Conservation (phyloP, 192 early-diverging fungal species). For the Thamnidium elegans region DNA sequence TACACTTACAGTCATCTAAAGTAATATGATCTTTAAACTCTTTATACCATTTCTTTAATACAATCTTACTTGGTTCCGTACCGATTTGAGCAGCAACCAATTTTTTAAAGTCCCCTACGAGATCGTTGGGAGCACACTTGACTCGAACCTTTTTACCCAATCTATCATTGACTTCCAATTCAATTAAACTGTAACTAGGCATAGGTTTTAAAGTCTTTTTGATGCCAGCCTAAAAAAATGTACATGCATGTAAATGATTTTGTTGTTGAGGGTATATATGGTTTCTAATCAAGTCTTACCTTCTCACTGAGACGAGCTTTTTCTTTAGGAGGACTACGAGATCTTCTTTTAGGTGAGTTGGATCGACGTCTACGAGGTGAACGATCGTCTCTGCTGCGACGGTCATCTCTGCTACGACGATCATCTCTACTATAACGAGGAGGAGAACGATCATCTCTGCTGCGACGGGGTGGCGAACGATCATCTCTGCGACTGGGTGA, state of each 20-base stretch:
- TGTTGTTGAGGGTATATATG: background rate
- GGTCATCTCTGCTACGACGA: background rate
- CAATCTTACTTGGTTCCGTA: constrained; percentile 84
- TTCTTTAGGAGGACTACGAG: constrained; percentile 10
- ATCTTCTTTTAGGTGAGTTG: background rate
- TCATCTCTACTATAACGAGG: too few species aligned
- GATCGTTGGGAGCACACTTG: constrained; percentile 75
- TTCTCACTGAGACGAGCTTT: constrained; percentile 15
- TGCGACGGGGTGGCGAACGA: too few species aligned
- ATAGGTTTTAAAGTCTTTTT: constrained; percentile 8
- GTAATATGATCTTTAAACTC: constrained; percentile 88
- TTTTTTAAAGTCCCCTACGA: constrained; percentile 81
- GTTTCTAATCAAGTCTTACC: background rate
- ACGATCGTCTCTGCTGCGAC: constrained; percentile 11
- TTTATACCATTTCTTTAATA: constrained; percentile 87
- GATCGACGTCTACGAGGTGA: constrained; percentile 6
- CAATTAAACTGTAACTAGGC: constrained; percentile 47
- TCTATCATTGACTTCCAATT: constrained; percentile 82
- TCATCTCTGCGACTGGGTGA: too few species aligned
- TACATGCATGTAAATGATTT: background rate
- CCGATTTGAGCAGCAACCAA: constrained; percentile 86
- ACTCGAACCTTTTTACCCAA: constrained; percentile 88
- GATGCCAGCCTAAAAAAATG: background rate
- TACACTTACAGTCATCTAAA: constrained; percentile 73
- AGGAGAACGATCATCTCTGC: too few species aligned